Base-by-base conservation (phyloP, 2,329 filamentous ascomycete genomes). In the Verticillium nubilum region DNA sequence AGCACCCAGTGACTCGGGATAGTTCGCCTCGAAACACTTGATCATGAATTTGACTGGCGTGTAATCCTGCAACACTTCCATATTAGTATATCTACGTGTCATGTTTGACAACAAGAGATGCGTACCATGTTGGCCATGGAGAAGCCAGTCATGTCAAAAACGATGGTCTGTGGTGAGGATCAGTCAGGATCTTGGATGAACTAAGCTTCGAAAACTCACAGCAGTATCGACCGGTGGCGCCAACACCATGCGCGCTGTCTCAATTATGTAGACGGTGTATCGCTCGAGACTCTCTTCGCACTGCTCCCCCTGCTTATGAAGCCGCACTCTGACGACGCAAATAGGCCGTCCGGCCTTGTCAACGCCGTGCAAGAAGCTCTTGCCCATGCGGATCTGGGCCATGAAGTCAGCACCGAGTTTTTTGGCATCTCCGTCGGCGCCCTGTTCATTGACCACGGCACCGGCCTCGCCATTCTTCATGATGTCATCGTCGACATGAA, bases 1-100 rank as follows among this genome's bases (percentile, higher is more conserved):
- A 2, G 89, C 84, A 28, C 94, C 95, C 1, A 99, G 82, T 54
- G 87, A 94, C 74, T 99, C 95, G 0, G 95, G 95, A 68, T 98
- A 99, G 73, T 99, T 98, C 61, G 95, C 95, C 77, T 99, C 95
- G 70, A 99, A 99, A 74, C 93, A 97, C 75, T 97, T 96, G 74
- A 99, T 97, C 89, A 99, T 97, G 77, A 98, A 99, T 70, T 97
- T 99, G 60, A 99, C 91, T 1, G 95, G 94, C 0, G 90, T 86
- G 73, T 98, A 98, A 73, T 99, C 95, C 86, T 89, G 59, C 13
- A 13, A 13, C 12, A 25, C n/a, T 17, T 5, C 15, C 12, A n/a
- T 50, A 12, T 50, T 12, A 50, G 42, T 19, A 23, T 50, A 23
- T 23, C 10, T 50, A 19, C 19, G 42, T 6, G 4, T 13, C 23